Base-by-base conservation (phyloP, 139 green algal species). In the Yamagishiella unicocca region DNA sequence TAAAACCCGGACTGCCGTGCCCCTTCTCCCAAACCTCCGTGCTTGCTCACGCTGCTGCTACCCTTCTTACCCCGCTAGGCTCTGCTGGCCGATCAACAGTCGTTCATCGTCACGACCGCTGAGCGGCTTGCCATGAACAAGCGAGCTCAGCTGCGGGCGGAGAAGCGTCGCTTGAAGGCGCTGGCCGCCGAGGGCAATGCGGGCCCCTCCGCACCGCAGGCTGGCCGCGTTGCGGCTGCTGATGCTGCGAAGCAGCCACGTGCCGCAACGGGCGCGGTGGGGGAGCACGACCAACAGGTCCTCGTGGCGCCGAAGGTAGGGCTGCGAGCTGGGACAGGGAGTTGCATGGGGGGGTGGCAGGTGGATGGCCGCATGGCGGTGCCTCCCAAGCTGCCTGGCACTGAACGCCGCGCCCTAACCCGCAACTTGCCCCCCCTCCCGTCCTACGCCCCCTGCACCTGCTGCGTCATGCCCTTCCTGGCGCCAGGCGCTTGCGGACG, bases 401-500 rank as follows among this genome's bases (percentile, higher is more conserved):
- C 50, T 17, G 12, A n/a, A n/a, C n/a, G n/a, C n/a, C n/a, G n/a
- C n/a, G n/a, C n/a, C n/a, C n/a, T n/a, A n/a, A n/a, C n/a, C n/a
- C n/a, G n/a, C n/a, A n/a, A n/a, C n/a, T n/a, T n/a, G n/a, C n/a
- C n/a, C n/a, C n/a, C n/a, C n/a, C n/a, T n/a, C n/a, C n/a, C n/a
- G n/a, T n/a, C n/a, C n/a, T n/a, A n/a, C n/a, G n/a, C n/a, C n/a
- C n/a, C n/a, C n/a, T n/a, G n/a, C n/a, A n/a, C n/a, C n/a, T n/a
- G n/a, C n/a, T n/a, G n/a, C n/a, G n/a, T n/a, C n/a, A 17, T 12
- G 12, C 12, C 17, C 2, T 33, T 72, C 27, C 27, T 22, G n/a
- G 35, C 64, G 27, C 46, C 37, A 84, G 77, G 77, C 58, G n/a
- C 62, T 85, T 61, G 79, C 79, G 0, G 79, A 85, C 31, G 42